These are phyloP conservation scores for Phlebiopsis gigantea DNA, from an alignment of 768 basidiomycete genomes.

Conservation along the genomic window DNA sequence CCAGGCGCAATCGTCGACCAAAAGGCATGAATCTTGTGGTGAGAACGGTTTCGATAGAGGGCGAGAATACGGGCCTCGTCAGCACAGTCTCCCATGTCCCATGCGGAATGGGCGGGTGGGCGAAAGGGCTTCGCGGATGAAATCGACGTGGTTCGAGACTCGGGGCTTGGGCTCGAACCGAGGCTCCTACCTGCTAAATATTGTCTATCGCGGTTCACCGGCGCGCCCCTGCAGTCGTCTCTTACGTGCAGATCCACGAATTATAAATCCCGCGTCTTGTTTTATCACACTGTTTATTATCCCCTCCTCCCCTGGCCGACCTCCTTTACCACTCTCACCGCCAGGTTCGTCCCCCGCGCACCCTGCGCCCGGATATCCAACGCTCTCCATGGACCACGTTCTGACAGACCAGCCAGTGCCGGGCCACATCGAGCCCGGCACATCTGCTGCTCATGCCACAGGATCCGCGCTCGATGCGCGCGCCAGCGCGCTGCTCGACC, in stretches of 20 bases:
- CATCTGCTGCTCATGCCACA: background rate
- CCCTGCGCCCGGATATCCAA: background rate
- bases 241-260: background rate
- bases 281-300: background rate
- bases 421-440: background rate
- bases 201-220: background rate
- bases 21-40: background rate
- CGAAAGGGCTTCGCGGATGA: background rate
- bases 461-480: conserved; percentile 2
- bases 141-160: background rate
- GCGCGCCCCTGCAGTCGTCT: background rate
- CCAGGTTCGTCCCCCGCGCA: background rate
- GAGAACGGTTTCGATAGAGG: background rate
- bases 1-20: background rate
- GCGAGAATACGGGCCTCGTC: no score
- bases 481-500: background rate
- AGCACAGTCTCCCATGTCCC: no score
- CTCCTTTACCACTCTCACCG: background rate
- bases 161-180: background rate
- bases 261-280: background rate
- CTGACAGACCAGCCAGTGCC: background rate
- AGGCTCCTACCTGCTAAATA: background rate
- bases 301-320: background rate
- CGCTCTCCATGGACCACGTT: background rate
- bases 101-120: background rate